These are phyloP conservation scores for Sistotremastrum suecicum DNA, from an alignment of 768 basidiomycete genomes.

Conservation along the genomic window DNA sequence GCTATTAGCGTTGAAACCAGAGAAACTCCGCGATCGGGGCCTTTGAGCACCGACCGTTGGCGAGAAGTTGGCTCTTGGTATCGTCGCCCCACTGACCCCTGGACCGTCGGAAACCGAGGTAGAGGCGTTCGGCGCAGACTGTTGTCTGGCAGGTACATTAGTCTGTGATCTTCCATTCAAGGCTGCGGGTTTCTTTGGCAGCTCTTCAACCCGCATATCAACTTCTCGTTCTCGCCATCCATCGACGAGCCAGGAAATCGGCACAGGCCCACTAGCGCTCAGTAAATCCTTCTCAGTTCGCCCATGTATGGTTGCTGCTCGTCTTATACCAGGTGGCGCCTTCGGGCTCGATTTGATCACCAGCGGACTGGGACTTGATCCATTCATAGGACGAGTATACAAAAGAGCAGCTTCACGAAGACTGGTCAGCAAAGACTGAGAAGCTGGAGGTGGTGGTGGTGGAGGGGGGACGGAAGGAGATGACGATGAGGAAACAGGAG, in stretches of 20 bases:
- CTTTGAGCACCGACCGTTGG: conserved; percentile 38
- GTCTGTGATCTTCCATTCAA: neutral
- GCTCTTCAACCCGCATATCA: neutral
- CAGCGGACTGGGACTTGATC: neutral
- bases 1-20: conserved; percentile 36
- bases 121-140: neutral
- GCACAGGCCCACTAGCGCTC: conserved; percentile 39
- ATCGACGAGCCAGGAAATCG: conserved; percentile 30
- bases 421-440: too few relatives aligned
- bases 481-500: conserved; percentile 2
- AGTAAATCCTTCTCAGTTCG: conserved; percentile 37
- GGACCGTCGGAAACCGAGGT: neutral
- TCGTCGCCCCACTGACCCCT: neutral
- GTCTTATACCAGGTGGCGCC: conserved; percentile 14
- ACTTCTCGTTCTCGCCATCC: neutral
- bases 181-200: neutral
- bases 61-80: conserved; percentile 52
- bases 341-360: conserved; percentile 9
- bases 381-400: too few relatives aligned
- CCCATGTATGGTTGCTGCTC: conserved; percentile 44
- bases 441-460: neutral
- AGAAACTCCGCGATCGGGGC: conserved; percentile 60
- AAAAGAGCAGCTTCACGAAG: too few relatives aligned
- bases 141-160: conserved; percentile 2
- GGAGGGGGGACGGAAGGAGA: conserved; percentile 13